phyloP scores from a whole-genome alignment of 306 rosid species.

The Prinsepia uniflora region DNA sequence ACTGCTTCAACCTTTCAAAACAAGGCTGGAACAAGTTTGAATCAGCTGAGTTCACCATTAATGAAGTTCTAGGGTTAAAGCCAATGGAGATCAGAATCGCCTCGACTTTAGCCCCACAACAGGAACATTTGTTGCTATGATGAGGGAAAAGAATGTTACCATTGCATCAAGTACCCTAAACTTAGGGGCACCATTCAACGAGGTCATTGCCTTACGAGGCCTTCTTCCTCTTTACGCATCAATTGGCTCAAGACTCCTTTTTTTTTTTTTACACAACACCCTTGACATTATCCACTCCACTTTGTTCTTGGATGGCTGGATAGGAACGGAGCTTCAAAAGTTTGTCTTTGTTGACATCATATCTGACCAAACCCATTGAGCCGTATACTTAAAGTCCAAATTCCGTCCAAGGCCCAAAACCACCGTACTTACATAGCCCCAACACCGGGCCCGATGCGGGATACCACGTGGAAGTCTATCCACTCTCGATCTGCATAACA shows the following conservation, averaged over 20 bases:
- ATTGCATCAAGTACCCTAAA: constrained; percentile 22
- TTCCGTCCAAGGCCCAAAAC: no score
- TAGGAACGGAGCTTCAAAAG: constrained; percentile 12
- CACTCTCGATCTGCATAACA: no score
- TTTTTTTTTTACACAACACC: constrained; percentile 19
- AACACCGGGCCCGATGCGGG: no score
- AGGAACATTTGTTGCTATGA: constrained; percentile 20
- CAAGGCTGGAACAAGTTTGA: constrained; percentile 12
- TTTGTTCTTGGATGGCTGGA: constrained; percentile 29
- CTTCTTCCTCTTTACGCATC: constrained; percentile 24
- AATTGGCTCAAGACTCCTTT: constrained; percentile 21
- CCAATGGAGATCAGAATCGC: constrained; percentile 7
- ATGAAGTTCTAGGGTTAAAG: constrained; percentile 16
- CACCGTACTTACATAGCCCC: no score
- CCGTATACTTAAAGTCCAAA: no score
- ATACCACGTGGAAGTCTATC: no score
- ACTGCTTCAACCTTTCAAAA: constrained; percentile 17
- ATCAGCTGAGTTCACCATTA: constrained; percentile 29
- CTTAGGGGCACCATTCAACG: constrained; percentile 21
- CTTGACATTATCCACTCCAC: constrained; percentile 26
- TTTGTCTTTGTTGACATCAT: no score
- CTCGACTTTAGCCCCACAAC: constrained; percentile 17
- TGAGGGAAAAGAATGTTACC: constrained; percentile 23
- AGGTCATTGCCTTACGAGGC: constrained; percentile 27
- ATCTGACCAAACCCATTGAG: no score